Conservation (phyloP, 2,329 filamentous ascomycete genomes). For the Phaeosphaeria sp. region DNA sequence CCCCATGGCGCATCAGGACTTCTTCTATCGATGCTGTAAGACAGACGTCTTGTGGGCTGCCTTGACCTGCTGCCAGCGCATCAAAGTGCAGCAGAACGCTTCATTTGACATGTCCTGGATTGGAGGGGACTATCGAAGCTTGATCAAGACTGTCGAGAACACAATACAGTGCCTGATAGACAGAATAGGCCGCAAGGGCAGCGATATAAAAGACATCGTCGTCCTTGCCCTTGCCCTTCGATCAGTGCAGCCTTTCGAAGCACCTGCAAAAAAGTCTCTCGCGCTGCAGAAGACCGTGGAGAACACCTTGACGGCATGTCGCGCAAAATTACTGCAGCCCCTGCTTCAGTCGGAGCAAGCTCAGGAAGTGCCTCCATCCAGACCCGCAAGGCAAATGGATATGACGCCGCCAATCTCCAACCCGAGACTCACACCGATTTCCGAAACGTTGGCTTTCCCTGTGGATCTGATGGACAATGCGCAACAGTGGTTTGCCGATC, state of each 20-base stretch:
- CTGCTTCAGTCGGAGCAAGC: conserved; percentile 3
- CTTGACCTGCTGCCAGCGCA: conserved; percentile 38
- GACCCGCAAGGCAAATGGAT: neutral
- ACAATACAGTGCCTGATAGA: conserved; percentile 20
- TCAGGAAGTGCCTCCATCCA: conserved; percentile 3
- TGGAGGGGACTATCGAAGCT: neutral
- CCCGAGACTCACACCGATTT: conserved; percentile 2
- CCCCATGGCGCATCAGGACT: conserved; percentile 21
- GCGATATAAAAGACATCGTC: conserved; percentile 29
- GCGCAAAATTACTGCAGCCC: conserved; percentile 17
- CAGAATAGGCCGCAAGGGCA: conserved; percentile 21
- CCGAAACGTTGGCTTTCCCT: neutral
- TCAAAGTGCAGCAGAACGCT: conserved; percentile 21
- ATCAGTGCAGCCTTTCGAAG: conserved; percentile 15
- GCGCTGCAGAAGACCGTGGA: conserved; percentile 9
- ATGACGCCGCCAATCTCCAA: conserved; percentile 8
- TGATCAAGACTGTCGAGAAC: conserved; percentile 16
- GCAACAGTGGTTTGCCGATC: conserved; percentile 20
- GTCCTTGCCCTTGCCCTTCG: conserved; percentile 24
- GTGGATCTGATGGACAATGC: conserved; percentile 7
- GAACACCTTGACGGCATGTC: conserved; percentile 17
- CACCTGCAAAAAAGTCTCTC: conserved; percentile 1
- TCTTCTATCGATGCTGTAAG: conserved; percentile 39
- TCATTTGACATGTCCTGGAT: neutral
- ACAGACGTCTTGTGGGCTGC: conserved; percentile 41